These are phyloP conservation scores for Cubamyces lactineus DNA, from an alignment of 768 basidiomycete genomes.

Conservation along the genomic window DNA sequence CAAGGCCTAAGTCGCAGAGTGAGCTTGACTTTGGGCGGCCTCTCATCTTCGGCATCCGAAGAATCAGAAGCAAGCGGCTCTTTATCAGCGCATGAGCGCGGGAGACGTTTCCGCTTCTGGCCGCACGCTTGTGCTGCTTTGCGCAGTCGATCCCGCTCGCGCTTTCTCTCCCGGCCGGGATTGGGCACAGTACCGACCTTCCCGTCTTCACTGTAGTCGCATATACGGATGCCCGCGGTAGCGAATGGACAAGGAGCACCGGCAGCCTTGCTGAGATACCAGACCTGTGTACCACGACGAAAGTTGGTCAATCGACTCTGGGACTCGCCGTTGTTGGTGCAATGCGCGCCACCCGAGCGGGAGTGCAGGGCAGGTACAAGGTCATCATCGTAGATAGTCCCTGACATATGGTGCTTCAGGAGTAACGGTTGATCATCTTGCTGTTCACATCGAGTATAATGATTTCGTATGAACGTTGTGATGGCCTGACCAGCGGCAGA, in stretches of 20 bases:
- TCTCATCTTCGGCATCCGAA: slow-evolving; percentile 38
- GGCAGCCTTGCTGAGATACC: slow-evolving; percentile 77
- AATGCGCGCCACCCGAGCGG: slow-evolving; percentile 64
- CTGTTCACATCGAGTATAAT: slow-evolving; percentile 69
- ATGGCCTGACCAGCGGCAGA: slow-evolving; percentile 83
- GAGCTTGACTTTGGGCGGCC: slow-evolving; percentile 71
- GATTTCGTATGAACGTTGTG: slow-evolving; percentile 79
- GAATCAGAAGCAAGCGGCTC: slow-evolving; percentile 29
- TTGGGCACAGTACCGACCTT: slow-evolving; percentile 37
- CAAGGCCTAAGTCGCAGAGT: slow-evolving; percentile 65
- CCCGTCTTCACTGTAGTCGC: slow-evolving; percentile 62
- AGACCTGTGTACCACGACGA: slow-evolving; percentile 76
- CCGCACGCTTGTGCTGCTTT: slow-evolving; percentile 45
- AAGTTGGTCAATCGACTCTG: slow-evolving; percentile 66
- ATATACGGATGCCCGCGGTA: slow-evolving; percentile 70
- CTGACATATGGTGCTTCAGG: slow-evolving; percentile 71
- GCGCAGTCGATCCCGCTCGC: slow-evolving; percentile 34
- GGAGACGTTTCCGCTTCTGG: slow-evolving; percentile 48
- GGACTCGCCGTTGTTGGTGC: slow-evolving; percentile 39
- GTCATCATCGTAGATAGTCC: slow-evolving; percentile 73
- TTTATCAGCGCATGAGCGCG: slow-evolving; percentile 37
- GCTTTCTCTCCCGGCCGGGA: slow-evolving; percentile 34
- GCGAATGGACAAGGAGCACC: slow-evolving; percentile 79
- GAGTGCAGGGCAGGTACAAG: slow-evolving; percentile 73
- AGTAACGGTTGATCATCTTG: slow-evolving; percentile 77